Evolutionary conservation across 2,329 filamentous ascomycete genomes (phyloP).

Genomic region (Seiridium unicorne): DNA sequence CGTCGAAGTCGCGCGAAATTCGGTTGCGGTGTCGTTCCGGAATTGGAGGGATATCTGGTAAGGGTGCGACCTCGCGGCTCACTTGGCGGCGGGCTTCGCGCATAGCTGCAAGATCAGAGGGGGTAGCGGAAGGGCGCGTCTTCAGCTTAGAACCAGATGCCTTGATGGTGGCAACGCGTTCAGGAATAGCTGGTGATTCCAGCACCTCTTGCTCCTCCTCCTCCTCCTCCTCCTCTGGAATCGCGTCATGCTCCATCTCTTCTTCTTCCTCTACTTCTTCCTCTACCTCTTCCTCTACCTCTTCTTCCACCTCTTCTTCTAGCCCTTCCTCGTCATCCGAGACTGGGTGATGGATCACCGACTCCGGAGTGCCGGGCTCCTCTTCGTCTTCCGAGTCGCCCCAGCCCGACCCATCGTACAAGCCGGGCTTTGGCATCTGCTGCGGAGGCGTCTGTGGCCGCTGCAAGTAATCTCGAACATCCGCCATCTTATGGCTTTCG

Average conservation of each 20-base stretch:
- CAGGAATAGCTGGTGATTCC: constrained; percentile 69
- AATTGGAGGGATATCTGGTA: constrained; percentile 51
- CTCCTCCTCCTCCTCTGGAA: constrained; percentile 27
- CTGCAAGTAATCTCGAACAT: constrained; percentile 34
- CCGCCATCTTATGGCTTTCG: constrained; percentile 32
- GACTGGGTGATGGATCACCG: constrained; percentile 80
- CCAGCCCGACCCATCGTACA: constrained; percentile 33
- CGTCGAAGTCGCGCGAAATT: constrained; percentile 46
- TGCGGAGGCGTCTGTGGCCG: constrained; percentile 50
- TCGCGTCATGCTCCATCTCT: constrained; percentile 23
- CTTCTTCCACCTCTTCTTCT: constrained; percentile 14
- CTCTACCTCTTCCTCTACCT: constrained; percentile 25
- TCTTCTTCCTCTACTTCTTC: constrained; percentile 33
- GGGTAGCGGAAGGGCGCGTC: constrained; percentile 83
- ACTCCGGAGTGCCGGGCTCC: constrained; percentile 77
- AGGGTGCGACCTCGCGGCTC: constrained; percentile 65
- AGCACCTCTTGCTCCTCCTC: constrained; percentile 32
- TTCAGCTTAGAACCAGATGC: constrained; percentile 84
- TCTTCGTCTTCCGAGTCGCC: constrained; percentile 55
- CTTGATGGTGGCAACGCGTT: constrained; percentile 84
- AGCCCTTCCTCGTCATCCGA: constrained; percentile 35
- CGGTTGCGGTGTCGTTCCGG: constrained; percentile 59
- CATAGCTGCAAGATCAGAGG: constrained; percentile 81
- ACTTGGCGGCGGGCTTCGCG: constrained; percentile 82
- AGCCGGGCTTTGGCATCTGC: constrained; percentile 53